Evolutionary conservation across 139 green algal species (phyloP), one percentile per base, ranked within the genome.

Genomic region (Closterium sp.): DNA sequence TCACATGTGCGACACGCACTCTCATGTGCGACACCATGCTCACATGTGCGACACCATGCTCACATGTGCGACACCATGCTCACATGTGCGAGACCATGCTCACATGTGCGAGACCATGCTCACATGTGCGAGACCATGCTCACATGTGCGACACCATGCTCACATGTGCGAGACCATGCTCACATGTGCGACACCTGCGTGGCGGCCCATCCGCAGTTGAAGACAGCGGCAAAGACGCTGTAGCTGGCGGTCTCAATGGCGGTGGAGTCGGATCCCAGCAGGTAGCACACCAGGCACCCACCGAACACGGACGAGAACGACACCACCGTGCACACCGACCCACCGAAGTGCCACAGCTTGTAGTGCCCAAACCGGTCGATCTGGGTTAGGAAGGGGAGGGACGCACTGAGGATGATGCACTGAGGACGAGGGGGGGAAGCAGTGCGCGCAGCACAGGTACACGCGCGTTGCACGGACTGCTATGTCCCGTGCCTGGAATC

Each of bases 311-410:
- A 93, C 25, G 85, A 87, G 85, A 93, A 93, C 21, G 90, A 93
- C 33, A 93, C 81, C 33, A 36, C 90, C 0, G 90, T 87, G 34
- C 90, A 33, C 34, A 85, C 69, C 23, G 84, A 91, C 28, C 90
- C 90, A 25, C 90, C 85, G 2, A 86, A 87, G 34, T 93, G 90
- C 90, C 90, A 93, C 34, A 87, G 33, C 90, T 93, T 93, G 69
- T 91, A 93, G 36, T 93, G 90, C 23, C 90, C 90, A 23, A 93
- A 93, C 23, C 16, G n/a, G 38, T 93, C 90, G n/a, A 93, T 93
- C 89, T 92, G 89, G 38, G 38, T 1, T 28, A 19, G 16, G 0
- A 76, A 3, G 55, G 55, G 25, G 3, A 66, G 36, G n/a, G n/a
- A n/a, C n/a, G n/a, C n/a, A n/a, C n/a, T n/a, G n/a, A n/a, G n/a